A percentile compares a stretch with the other conserved stretches of the same genome.
These are phyloP conservation scores for Oryza glaberrima DNA, from an alignment of 176 grass and related monocot species.

Conservation along the genomic window DNA sequence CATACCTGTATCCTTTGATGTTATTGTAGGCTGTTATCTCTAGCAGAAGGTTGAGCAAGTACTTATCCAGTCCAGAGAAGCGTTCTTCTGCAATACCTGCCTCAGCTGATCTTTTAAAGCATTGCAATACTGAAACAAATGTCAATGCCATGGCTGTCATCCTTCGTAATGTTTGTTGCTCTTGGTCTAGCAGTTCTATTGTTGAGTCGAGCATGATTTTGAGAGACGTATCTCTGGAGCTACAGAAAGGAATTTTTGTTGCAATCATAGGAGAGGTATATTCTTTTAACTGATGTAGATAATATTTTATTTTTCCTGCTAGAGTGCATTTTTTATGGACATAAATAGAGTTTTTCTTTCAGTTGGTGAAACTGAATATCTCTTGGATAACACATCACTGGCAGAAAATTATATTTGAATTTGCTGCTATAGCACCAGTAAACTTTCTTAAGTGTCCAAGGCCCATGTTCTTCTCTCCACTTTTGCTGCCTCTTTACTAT, in stretches of 20 bases:
- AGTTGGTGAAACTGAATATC: conserved; percentile 34
- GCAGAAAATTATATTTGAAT: conserved; percentile 28
- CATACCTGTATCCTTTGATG: conserved; percentile 21
- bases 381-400: conserved; percentile 24
- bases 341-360: conserved; percentile 17
- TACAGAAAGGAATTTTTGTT: conserved; percentile 73
- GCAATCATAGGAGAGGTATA: conserved; percentile 89
- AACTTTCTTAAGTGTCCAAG: conserved; percentile 17
- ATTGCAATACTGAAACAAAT: conserved; percentile 26
- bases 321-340: conserved; percentile 10
- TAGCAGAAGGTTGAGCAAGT: conserved; percentile 74
- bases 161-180: conserved; percentile 59
- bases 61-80: conserved; percentile 79
- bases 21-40: conserved; percentile 83
- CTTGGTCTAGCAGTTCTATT: conserved; percentile 68
- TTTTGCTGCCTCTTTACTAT: background rate
- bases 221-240: conserved; percentile 59
- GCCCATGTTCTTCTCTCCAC: background rate
- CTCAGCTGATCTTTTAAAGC: conserved; percentile 40
- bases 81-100: conserved; percentile 22
- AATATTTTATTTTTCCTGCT: background rate
- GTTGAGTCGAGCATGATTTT: conserved; percentile 53
- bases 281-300: background rate
- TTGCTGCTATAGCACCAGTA: background rate
- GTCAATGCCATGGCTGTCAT: conserved; percentile 40